Evolutionary conservation across 2,329 filamentous ascomycete species (phyloP).

Genomic region (Ophiostoma novo-ulmi): DNA sequence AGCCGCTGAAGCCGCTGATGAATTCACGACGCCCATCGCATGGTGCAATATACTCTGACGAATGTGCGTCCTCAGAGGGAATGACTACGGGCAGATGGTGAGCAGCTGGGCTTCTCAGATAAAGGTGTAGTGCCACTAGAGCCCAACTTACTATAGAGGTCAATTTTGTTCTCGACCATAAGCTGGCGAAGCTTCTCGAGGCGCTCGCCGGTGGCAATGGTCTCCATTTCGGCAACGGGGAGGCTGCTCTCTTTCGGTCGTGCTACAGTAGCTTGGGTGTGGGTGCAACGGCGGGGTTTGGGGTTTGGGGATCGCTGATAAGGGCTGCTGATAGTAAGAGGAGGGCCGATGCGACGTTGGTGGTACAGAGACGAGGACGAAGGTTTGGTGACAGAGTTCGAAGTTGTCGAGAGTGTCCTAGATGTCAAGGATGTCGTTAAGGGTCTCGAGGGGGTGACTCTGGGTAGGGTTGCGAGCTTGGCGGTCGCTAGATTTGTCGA

Average conservation of each 20-base stretch:
- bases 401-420: too few species aligned
- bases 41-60: conserved; percentile 96
- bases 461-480: background rate
- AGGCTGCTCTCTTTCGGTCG: conserved; percentile 20
- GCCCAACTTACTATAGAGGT: conserved; percentile 73
- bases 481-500: background rate
- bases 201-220: conserved; percentile 71
- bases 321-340: background rate
- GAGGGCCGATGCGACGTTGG: background rate
- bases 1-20: conserved; percentile 91
- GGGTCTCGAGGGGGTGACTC: background rate
- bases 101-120: background rate
- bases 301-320: background rate
- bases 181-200: conserved; percentile 71
- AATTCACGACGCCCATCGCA: conserved; percentile 88
- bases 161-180: conserved; percentile 82
- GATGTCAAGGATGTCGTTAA: background rate
- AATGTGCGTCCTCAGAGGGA: conserved; percentile 94
- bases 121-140: background rate
- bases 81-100: conserved; percentile 58
- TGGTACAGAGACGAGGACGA: background rate
- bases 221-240: conserved; percentile 54
- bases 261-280: background rate
- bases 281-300: conserved; percentile 6
- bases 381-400: background rate